phyloP scores from a whole-genome alignment of 495 filamentous ascomycete genomes.

The Thozetella sp. region DNA sequence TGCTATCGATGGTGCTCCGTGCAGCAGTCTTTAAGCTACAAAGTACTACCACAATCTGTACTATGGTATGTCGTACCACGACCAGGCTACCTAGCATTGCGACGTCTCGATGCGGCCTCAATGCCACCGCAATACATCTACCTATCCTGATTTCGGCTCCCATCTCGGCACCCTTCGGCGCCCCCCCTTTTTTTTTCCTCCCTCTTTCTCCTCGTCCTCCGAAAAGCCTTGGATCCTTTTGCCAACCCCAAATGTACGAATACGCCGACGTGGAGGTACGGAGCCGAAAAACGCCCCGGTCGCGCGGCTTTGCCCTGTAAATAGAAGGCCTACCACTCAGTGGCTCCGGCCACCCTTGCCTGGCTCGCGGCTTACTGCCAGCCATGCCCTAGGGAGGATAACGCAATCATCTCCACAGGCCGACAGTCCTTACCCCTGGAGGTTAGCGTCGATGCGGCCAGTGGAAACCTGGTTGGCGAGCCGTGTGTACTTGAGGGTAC shows the following conservation, averaged over 20 bases:
- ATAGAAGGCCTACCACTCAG: neutral
- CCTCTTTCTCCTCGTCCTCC: neutral
- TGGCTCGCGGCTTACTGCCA: neutral
- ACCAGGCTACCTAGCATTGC: neutral
- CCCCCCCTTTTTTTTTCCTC: no score
- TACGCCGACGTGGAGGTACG: neutral
- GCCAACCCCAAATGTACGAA: neutral
- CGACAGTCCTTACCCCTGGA: neutral
- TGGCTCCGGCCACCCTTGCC: neutral
- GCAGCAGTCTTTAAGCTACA: no score
- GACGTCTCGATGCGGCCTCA: neutral
- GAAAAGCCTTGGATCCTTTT: neutral
- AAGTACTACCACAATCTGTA: neutral
- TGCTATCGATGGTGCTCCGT: neutral
- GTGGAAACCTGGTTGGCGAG: conserved; percentile 1
- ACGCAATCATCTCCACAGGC: conserved; percentile 2
- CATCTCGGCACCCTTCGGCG: no score
- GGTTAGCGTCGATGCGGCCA: conserved; percentile 1
- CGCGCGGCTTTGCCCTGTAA: neutral
- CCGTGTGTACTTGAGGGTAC: neutral
- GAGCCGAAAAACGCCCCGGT: neutral
- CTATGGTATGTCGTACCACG: neutral
- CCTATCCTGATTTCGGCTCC: no score
- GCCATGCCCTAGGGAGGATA: neutral
- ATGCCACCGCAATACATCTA: no score